A percentile compares a stretch with the other conserved stretches of the same genome.
phyloP scores from a whole-genome alignment of 345 rosid genomes.

The Salix purpurea region DNA sequence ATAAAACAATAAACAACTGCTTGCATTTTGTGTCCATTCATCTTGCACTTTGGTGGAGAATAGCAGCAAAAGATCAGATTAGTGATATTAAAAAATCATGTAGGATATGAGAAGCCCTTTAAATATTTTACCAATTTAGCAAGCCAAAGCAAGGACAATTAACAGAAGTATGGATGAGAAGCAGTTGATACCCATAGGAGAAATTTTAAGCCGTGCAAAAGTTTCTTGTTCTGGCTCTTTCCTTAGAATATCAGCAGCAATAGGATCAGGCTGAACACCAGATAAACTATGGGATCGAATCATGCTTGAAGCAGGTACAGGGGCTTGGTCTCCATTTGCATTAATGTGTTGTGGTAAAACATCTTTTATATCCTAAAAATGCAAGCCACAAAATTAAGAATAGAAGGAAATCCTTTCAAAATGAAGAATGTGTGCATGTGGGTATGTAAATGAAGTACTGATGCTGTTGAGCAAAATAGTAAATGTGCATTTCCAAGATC shows the following conservation, averaged over 20 bases:
- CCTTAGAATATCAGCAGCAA: constrained; percentile 96
- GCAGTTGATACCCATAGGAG: constrained; percentile 53
- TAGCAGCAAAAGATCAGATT: background rate
- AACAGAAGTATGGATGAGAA: background rate
- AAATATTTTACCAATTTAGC: background rate
- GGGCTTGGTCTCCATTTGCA: constrained; percentile 57
- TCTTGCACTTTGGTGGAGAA: background rate
- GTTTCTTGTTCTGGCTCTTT: constrained; percentile 98
- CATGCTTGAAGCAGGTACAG: constrained; percentile 67
- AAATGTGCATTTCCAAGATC: background rate
- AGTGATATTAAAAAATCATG: background rate
- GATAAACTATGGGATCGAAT: constrained; percentile 93
- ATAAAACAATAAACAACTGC: background rate
- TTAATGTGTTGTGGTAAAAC: constrained; percentile 39
- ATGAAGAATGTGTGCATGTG: background rate
- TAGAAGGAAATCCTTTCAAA: background rate
- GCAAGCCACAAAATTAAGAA: constrained; percentile 32
- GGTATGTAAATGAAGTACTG: background rate
- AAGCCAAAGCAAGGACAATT: background rate
- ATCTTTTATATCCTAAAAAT: constrained; percentile 11
- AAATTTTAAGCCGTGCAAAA: constrained; percentile 74
- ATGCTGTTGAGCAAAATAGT: background rate
- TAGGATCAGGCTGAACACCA: constrained; percentile 97
- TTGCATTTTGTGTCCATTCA: background rate
- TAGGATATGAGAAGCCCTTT: background rate